Base-by-base conservation (phyloP, 106 monocot species). In the Dendrobium huoshanense region DNA sequence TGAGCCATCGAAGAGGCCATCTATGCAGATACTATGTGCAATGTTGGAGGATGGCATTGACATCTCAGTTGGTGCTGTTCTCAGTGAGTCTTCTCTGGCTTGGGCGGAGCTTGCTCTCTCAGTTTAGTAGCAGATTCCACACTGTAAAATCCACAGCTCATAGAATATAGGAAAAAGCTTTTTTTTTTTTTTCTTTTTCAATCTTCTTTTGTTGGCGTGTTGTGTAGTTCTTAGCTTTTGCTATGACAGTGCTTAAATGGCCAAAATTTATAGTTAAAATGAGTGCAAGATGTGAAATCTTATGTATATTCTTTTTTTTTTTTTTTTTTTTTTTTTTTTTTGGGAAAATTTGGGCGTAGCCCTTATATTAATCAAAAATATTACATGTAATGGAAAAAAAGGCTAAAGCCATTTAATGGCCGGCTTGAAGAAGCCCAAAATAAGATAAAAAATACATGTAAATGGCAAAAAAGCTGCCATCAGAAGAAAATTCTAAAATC, bases 11-110 rank as follows among this genome's bases (percentile, higher is more conserved):
- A 92, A 87, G 89, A 89, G 94, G 78, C 92, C 98, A 49, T 91
- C 98, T 1, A 98, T 95, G 98, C 84, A 88, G 79, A 85, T 85
- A 68, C 79, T 98, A 74, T 79, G 88, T 29, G 84, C 88, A 17
- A 90, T 98, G 86, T 55, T 98, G 80, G 98, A 95, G 82, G 85
- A 84, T 77, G 92, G 91, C 33, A 91, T 98, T 22, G 95, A 98
- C 83, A 87, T 84, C 37, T 91, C 94, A 1, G 68, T 88, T 3
- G 78, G 87, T 16, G 89, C 91, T 11, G 20, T 82, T 70, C 85
- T 91, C 20, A 90, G 90, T 64, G 88, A 93, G 55, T 88, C 95
- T 73, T 85, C 89, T 29, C 77, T 98, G 59, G 86, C 87, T 27
- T 98, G 98, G 98, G 98, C 91, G 18, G 89, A 90, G 79, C 82